phyloP scores from a whole-genome alignment of 768 basidiomycete species.

The Imleria badia region DNA sequence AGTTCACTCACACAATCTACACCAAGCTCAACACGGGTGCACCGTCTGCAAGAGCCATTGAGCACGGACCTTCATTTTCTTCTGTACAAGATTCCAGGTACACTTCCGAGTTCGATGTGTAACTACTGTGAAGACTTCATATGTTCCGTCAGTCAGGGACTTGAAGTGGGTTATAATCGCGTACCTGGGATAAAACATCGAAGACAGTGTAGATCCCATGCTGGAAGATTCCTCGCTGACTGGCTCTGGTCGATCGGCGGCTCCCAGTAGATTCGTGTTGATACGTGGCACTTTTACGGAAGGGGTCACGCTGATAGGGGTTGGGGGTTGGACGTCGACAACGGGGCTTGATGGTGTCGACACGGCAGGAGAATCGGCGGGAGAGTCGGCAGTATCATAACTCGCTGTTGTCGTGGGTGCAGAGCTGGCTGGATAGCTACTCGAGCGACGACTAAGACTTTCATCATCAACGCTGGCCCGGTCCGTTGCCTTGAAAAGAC shows the following conservation, averaged over 20 bases:
- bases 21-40: background rate
- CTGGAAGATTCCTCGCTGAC: constrained; percentile 5
- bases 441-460: background rate
- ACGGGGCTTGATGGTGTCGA: constrained; percentile 4
- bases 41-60: background rate
- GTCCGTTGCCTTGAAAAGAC: background rate
- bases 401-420: background rate
- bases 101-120: constrained; percentile 11
- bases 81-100: constrained; percentile 1
- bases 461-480: background rate
- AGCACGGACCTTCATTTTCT: constrained; percentile 10
- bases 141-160: background rate
- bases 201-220: background rate
- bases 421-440: background rate
- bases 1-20: constrained; percentile 9
- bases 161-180: background rate
- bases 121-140: constrained; percentile 13
- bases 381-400: constrained; percentile 7
- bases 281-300: background rate
- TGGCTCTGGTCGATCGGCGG: too few relatives aligned
- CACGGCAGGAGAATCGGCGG: constrained; percentile 7
- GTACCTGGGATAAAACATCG: constrained; percentile 10
- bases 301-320: background rate
- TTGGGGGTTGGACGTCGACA: constrained; percentile 14
- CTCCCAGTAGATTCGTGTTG: background rate